These are phyloP conservation scores for Syncephalis fuscata DNA, from an alignment of 371 early-diverging fungal genomes.

Conservation along the genomic window DNA sequence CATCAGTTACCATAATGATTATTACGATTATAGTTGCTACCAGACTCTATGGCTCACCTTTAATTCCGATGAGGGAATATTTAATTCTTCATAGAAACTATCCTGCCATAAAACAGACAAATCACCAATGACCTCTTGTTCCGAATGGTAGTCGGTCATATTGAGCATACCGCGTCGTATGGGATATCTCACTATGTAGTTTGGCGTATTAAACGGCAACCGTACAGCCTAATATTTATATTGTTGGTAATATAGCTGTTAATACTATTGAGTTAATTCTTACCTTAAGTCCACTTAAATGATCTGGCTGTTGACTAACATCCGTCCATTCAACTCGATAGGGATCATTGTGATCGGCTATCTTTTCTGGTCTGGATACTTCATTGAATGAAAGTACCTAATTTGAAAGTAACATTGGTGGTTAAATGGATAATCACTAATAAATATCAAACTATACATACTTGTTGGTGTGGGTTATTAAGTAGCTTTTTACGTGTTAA, in stretches of 20 bases:
- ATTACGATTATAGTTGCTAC: too few relatives aligned
- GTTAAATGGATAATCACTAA: conserved; percentile 22
- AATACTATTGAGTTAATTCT: neutral
- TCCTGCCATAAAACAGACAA: conserved; percentile 62
- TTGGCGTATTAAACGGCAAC: conserved; percentile 13
- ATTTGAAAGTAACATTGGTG: conserved; percentile 27
- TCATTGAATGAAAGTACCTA: conserved; percentile 59
- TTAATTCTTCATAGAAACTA: conserved; percentile 50
- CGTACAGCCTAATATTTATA: conserved; percentile 9
- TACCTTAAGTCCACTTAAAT: conserved; percentile 47
- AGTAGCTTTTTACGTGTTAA: conserved; percentile 59
- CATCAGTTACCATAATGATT: neutral
- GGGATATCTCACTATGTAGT: conserved; percentile 35
- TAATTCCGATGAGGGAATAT: conserved; percentile 35
- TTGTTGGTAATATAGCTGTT: neutral
- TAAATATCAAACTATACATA: neutral
- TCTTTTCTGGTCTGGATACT: conserved; percentile 38
- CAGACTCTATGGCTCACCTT: too few relatives aligned
- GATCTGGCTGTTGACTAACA: conserved; percentile 14
- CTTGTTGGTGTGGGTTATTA: conserved; percentile 14
- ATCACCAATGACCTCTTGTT: conserved; percentile 49
- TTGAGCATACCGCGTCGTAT: conserved; percentile 60
- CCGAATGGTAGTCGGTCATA: conserved; percentile 42
- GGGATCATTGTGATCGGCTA: conserved; percentile 81
- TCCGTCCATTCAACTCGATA: conserved; percentile 75